Percentiles rank a stretch among this genome's conserved stretches.
Evolutionary conservation across 305 asterid genomes (phyloP).

Genomic region (Solanum hybrid): DNA sequence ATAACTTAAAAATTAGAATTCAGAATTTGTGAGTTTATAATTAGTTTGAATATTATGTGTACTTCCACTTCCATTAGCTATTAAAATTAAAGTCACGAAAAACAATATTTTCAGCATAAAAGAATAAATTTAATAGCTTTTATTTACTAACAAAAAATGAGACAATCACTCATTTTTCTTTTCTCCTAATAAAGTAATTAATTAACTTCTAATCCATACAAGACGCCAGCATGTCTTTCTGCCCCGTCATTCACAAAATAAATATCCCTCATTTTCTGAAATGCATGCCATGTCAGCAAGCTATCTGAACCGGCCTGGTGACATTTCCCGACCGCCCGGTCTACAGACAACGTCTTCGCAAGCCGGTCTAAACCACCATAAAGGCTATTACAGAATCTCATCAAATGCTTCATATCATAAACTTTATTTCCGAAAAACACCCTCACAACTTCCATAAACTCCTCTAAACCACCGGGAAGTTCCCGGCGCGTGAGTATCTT

Average conservation of each 20-base stretch:
- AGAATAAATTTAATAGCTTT: constrained; percentile 2
- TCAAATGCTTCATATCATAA: constrained; percentile 20
- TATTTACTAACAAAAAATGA: neutral
- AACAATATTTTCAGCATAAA: neutral
- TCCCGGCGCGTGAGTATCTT: constrained; percentile 15
- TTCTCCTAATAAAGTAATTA: neutral
- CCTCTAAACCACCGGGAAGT: neutral
- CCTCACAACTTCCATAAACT: constrained; percentile 3
- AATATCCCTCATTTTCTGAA: constrained; percentile 4
- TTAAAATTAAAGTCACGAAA: neutral
- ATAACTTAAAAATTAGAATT: neutral
- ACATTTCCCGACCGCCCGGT: constrained; percentile 19
- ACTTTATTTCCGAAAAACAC: constrained; percentile 13
- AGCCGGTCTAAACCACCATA: constrained; percentile 25
- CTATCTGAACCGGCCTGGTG: constrained; percentile 42
- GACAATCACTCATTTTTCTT: neutral
- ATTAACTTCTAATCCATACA: constrained; percentile 31
- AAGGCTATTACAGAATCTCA: constrained; percentile 5
- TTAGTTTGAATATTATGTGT: neutral
- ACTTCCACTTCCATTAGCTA: neutral
- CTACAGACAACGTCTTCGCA: constrained; percentile 12
- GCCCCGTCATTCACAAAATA: constrained; percentile 7
- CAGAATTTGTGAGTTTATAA: neutral
- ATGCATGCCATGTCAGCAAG: constrained; percentile 17
- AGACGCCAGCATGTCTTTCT: constrained; percentile 27